Evolutionary conservation across 805 yeast species (phyloP), one percentile per base, ranked within the genome.

Genomic region (Kodamaea kakaduensis): DNA sequence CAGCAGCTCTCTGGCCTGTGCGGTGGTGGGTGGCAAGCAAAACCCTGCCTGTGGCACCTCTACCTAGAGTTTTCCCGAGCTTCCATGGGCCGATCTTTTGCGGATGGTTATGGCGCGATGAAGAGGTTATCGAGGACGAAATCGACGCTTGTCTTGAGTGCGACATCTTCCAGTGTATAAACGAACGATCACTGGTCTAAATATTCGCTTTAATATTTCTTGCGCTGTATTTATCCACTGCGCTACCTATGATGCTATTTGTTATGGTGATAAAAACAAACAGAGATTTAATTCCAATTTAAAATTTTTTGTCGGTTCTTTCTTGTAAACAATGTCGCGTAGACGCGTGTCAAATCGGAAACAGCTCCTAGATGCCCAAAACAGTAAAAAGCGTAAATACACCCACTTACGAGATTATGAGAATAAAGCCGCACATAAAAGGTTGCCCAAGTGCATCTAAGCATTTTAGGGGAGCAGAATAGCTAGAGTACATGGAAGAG

Each of bases 1-100:
- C 86, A 3, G 94, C 94, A 8, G 93, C 87, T 45, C 81, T 67
- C 51, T 81, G 84, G 19, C 90, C 89, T 1, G 82, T 78, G 17
- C 62, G 58, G 41, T 71, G 64, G 53, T 84, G 82, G 39, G 81
- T 82, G 9, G 89, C 93, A 25, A 84, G 57, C 16, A 85, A 66
- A 1, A 84, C 94, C 36, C 89, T 68, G 3, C 90, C 90, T 0
- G 93, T 82, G 32, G 93, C 84, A 12, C 94, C 94, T 47, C 84
- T 71, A 3, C 94, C 94, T 34, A 84, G 59, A 4, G 90, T 81
- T 50, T 78, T 77, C 13, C 93, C 93, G 36, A 84, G 64, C 46
- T 73, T 73, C 94, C 94, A 84, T 10, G 94, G 94, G 1, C 94
- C 94, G 16, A 84, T 81, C 41, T 54, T 66, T 45, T 68, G 67